Evolutionary conservation across 164 flowering plant species (phyloP).

Genomic region (Hamamelis virginiana): DNA sequence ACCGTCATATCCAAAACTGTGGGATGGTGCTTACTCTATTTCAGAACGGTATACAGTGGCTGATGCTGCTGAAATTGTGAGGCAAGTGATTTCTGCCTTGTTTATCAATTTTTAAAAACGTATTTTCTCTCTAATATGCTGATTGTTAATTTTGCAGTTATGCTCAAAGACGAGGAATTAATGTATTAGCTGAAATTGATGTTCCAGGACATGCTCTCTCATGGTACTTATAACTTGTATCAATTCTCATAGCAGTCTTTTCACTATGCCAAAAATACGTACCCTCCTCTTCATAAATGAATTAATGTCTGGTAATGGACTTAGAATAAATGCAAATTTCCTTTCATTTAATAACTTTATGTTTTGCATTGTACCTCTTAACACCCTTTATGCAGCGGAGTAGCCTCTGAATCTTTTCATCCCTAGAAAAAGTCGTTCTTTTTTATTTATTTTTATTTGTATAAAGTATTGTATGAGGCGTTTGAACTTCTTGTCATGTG

Average conservation of each 20-base stretch:
- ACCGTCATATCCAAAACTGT: constrained; percentile 85
- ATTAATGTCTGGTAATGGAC: neutral
- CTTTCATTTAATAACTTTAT: neutral
- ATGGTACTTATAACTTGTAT: constrained; percentile 42
- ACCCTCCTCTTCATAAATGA: neutral
- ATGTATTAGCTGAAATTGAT: constrained; percentile 84
- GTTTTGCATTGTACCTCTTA: too few relatives aligned
- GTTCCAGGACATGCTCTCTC: constrained; percentile 88
- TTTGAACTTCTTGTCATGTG: neutral
- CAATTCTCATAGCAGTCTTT: neutral
- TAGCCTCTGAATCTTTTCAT: too few relatives aligned
- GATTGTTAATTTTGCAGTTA: constrained; percentile 44
- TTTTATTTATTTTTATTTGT: too few relatives aligned
- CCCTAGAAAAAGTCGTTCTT: too few relatives aligned
- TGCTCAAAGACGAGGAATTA: constrained; percentile 69
- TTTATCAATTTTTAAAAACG: neutral
- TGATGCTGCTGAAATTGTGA: constrained; percentile 81
- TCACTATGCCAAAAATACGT: too few relatives aligned
- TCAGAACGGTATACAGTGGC: constrained; percentile 72
- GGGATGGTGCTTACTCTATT: constrained; percentile 81
- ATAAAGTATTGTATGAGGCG: neutral
- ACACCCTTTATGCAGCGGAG: too few relatives aligned
- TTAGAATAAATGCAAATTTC: neutral
- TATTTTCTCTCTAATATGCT: constrained; percentile 8
- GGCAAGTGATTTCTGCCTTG: constrained; percentile 35